These are phyloP conservation scores for Candida patagonica DNA, from an alignment of 805 yeast species.

Conservation along the genomic window DNA sequence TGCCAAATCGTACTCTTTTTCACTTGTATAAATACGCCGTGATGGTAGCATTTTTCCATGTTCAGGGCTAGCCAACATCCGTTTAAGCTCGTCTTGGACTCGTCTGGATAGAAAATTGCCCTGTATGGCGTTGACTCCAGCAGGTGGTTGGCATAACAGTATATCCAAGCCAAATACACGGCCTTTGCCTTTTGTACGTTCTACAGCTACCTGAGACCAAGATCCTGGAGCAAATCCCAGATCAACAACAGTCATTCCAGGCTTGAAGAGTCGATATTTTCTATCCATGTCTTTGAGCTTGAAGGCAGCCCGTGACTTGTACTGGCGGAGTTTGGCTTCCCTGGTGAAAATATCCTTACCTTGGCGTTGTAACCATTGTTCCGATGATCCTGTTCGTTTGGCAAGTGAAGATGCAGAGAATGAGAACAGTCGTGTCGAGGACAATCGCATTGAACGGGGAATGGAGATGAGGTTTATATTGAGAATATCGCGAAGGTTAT, in stretches of 20 bases:
- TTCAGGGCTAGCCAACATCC: slow-evolving; percentile 19
- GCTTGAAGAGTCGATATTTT: slow-evolving; percentile 48
- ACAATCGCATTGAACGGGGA: no score
- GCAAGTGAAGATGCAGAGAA: neutral
- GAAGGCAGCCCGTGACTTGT: slow-evolving; percentile 83
- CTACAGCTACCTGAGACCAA: slow-evolving; percentile 79
- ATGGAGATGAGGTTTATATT: no score
- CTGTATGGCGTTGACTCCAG: slow-evolving; percentile 71
- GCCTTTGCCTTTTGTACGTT: slow-evolving; percentile 41
- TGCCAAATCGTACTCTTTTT: slow-evolving; percentile 6
- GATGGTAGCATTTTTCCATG: slow-evolving; percentile 19
- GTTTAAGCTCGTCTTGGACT: slow-evolving; percentile 28
- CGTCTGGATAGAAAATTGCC: slow-evolving; percentile 67
- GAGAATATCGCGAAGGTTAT: no score
- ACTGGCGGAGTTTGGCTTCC: slow-evolving; percentile 54
- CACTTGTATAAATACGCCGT: slow-evolving; percentile 4
- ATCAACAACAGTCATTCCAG: slow-evolving; percentile 61
- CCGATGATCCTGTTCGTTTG: slow-evolving; percentile 36
- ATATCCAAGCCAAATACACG: slow-evolving; percentile 75
- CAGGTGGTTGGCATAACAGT: slow-evolving; percentile 68
- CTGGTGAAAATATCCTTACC: slow-evolving; percentile 52
- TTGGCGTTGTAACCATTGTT: slow-evolving; percentile 70
- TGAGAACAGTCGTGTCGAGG: no score
- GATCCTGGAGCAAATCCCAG: slow-evolving; percentile 90
- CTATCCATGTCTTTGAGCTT: slow-evolving; percentile 70